These are phyloP conservation scores for Sporothrix brunneoviolacea DNA, from an alignment of 2,329 filamentous ascomycete species.

Conservation along the genomic window DNA sequence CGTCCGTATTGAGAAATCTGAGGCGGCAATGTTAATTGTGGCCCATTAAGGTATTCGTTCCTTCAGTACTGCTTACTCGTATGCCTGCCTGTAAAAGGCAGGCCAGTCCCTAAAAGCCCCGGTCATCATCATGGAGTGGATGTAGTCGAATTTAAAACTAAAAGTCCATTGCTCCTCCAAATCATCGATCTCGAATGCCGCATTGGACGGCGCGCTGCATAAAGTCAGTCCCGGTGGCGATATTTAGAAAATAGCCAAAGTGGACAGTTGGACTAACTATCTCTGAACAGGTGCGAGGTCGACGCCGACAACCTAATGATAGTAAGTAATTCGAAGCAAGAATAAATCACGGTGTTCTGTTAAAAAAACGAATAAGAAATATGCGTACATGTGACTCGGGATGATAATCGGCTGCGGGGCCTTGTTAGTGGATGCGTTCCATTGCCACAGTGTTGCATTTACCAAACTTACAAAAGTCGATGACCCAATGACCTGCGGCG, in stretches of 20 bases:
- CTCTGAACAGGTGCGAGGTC: conserved; percentile 23
- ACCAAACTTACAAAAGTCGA: conserved; percentile 24
- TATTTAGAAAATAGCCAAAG: not conserved
- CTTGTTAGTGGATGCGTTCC: not conserved
- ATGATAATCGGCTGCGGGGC: conserved; percentile 20
- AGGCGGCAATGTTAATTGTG: not conserved
- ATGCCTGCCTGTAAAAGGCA: conserved; percentile 20
- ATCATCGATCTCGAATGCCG: conserved; percentile 24
- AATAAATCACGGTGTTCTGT: too few species aligned
- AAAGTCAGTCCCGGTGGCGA: not conserved
- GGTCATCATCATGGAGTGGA: conserved; percentile 25
- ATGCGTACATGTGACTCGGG: conserved; percentile 21
- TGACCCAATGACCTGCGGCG: conserved; percentile 23
- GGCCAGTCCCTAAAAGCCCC: conserved; percentile 24
- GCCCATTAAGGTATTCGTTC: too few species aligned
- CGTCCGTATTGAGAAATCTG: conserved; percentile 20
- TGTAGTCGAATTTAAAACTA: conserved; percentile 23
- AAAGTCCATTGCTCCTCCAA: conserved; percentile 25
- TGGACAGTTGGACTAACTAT: conserved; percentile 15
- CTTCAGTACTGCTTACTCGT: conserved; percentile 17
- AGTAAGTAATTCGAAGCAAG: not conserved
- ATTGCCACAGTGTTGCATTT: not conserved
- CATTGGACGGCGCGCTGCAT: conserved; percentile 20
- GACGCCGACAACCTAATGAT: conserved; percentile 21
- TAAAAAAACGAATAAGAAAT: not conserved